Percentiles rank a stretch among this genome's conserved stretches.
phyloP scores from a whole-genome alignment of 2,329 filamentous ascomycete species.

The Pestalotiopsis sp. region DNA sequence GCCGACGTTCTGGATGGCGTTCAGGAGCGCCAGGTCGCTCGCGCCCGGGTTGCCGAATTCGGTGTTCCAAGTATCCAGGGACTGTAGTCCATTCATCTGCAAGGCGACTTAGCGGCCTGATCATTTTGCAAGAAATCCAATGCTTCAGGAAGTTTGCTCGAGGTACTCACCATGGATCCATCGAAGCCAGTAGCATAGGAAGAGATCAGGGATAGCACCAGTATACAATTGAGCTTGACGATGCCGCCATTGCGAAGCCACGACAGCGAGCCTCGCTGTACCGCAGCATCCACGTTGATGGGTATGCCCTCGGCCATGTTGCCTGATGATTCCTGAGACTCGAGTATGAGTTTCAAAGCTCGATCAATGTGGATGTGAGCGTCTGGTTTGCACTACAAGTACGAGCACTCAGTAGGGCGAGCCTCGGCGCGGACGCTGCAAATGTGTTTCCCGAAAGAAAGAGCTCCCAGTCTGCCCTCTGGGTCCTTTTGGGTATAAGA shows the following conservation, averaged over 20 bases:
- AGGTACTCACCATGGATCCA: slow-evolving; percentile 37
- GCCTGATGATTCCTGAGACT: neutral
- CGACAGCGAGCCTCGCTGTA: slow-evolving; percentile 6
- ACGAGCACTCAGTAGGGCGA: neutral
- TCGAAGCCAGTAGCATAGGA: slow-evolving; percentile 30
- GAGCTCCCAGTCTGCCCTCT: neutral
- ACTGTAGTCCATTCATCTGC: slow-evolving; percentile 45
- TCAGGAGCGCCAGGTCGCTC: slow-evolving; percentile 39
- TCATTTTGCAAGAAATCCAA: neutral
- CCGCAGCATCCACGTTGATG: slow-evolving; percentile 20
- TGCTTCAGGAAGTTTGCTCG: neutral
- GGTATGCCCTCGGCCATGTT: slow-evolving; percentile 10
- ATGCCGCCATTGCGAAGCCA: slow-evolving; percentile 25
- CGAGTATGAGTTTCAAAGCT: too few species aligned
- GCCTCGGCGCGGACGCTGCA: neutral
- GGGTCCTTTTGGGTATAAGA: neutral
- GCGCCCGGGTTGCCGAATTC: slow-evolving; percentile 42
- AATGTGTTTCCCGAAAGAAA: neutral
- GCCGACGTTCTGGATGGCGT: slow-evolving; percentile 40
- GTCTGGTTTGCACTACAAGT: neutral
- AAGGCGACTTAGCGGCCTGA: slow-evolving; percentile 8
- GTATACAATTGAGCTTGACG: slow-evolving; percentile 24
- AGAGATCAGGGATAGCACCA: slow-evolving; percentile 24
- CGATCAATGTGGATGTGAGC: neutral
- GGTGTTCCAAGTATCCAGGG: slow-evolving; percentile 40